Evolutionary conservation across 345 rosid species (phyloP).

Genomic region (Xanthoceras sorbifolium): DNA sequence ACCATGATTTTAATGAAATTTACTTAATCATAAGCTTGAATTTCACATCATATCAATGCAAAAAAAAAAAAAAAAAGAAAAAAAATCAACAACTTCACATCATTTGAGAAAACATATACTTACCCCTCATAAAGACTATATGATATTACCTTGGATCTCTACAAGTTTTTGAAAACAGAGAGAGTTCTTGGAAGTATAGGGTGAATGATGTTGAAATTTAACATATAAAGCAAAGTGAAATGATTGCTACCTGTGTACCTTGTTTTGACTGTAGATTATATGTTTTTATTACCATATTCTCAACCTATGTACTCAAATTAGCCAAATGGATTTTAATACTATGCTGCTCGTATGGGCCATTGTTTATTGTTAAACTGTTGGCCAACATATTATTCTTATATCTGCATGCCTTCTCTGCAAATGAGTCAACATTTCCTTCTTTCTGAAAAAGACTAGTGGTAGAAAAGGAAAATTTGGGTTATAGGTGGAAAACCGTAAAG

Average conservation of each 20-base stretch:
- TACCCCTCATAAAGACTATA: background rate
- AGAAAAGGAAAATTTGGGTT: background rate
- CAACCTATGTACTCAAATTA: background rate
- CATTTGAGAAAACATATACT: background rate
- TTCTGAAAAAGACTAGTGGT: background rate
- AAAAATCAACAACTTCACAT: background rate
- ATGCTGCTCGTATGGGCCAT: background rate
- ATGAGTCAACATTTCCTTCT: background rate
- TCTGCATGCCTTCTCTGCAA: background rate
- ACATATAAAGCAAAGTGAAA: background rate
- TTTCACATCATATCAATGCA: no score
- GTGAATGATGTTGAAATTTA: background rate
- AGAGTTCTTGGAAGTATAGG: background rate
- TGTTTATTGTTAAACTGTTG: background rate
- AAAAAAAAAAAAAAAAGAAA: no score
- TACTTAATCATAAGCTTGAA: background rate
- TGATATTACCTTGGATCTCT: background rate
- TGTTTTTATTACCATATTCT: background rate
- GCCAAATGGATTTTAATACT: background rate
- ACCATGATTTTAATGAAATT: slow-evolving; percentile 1
- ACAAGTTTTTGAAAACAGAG: background rate
- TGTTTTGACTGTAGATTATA: background rate
- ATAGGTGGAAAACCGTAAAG: background rate
- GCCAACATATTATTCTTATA: background rate
- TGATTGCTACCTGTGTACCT: background rate